A percentile compares a stretch with the other conserved stretches of the same genome.
Evolutionary conservation across 2,329 filamentous ascomycete species (phyloP).

Genomic region (Chrysoporthe austroafricana): DNA sequence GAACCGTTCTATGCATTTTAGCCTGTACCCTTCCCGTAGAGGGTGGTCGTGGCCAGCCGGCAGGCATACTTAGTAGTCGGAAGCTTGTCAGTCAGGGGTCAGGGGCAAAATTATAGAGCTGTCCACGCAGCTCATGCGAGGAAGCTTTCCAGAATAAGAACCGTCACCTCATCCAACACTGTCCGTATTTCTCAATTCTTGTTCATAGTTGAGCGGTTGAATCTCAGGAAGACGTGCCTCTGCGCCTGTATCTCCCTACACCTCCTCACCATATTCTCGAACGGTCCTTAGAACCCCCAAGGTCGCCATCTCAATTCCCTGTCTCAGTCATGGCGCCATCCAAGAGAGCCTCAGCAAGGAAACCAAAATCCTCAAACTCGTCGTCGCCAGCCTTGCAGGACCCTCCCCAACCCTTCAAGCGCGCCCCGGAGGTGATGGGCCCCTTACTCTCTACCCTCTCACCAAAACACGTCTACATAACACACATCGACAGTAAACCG

Average conservation of each 20-base stretch:
- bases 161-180: background rate
- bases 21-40: background rate
- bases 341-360: slow-evolving; percentile 39
- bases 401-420: slow-evolving; percentile 70
- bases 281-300: background rate
- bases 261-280: background rate
- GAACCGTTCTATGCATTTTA: background rate
- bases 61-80: background rate
- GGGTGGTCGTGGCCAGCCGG: background rate
- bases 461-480: slow-evolving; percentile 75
- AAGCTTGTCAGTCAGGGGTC: slow-evolving; percentile 5
- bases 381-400: slow-evolving; percentile 33
- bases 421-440: slow-evolving; percentile 63
- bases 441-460: slow-evolving; percentile 71
- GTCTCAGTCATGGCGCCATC: slow-evolving; percentile 34
- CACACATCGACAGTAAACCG: slow-evolving; percentile 77
- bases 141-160: background rate
- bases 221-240: background rate
- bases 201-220: background rate
- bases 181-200: background rate
- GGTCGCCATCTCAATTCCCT: slow-evolving; percentile 7
- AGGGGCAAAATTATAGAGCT: slow-evolving; percentile 13
- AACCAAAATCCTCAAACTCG: slow-evolving; percentile 36
- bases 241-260: background rate
- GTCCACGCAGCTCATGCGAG: background rate